Conservation (phyloP, 176 grass and related monocot species). For the Carex scoparia region DNA sequence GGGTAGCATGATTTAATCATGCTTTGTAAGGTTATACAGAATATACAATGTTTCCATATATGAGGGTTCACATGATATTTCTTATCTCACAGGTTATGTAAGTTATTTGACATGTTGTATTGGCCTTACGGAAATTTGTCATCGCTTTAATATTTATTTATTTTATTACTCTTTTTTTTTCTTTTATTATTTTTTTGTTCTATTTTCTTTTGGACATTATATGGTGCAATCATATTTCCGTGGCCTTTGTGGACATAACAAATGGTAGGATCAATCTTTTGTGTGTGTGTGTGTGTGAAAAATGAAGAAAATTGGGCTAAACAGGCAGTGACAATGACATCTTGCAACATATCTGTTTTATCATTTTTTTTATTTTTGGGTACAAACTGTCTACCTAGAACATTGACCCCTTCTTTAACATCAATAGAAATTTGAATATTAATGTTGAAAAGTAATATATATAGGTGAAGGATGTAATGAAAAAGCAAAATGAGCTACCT, state of each 20-base stretch:
- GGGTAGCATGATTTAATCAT: not conserved
- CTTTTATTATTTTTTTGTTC: not conserved
- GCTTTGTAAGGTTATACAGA: not conserved
- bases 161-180: not conserved
- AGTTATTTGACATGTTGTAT: not conserved
- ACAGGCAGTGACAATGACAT: not conserved
- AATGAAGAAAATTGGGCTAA: not conserved
- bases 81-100: not conserved
- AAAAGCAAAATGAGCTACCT: constrained; percentile 92
- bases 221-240: not conserved
- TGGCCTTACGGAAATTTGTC: not conserved
- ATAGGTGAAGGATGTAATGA: constrained; percentile 99
- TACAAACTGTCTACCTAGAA: not conserved
- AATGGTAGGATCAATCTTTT: not conserved
- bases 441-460: not conserved
- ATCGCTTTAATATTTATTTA: not conserved
- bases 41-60: not conserved
- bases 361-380: not conserved
- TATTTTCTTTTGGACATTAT: not conserved
- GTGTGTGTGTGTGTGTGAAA: not conserved
- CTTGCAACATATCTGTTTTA: not conserved
- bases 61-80: not conserved
- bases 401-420: not conserved
- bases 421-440: not conserved
- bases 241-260: not conserved